Conservation (phyloP, 805 yeast genomes). For the Saccharomycopsis schoenii region DNA sequence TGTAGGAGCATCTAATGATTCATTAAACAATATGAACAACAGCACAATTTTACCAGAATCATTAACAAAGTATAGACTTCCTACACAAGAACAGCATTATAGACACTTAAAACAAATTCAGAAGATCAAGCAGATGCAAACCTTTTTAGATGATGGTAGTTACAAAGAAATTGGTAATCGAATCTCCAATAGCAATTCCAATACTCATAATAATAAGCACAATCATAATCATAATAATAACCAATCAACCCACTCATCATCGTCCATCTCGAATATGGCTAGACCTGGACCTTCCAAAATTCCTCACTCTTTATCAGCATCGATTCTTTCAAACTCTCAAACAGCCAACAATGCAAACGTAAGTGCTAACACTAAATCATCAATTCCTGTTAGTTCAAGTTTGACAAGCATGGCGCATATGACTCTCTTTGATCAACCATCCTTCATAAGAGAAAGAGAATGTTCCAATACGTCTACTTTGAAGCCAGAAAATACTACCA, state of each 20-base stretch:
- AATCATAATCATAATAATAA: no score
- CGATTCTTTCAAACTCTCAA: background rate
- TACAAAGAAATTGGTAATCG: background rate
- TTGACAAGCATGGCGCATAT: slow-evolving; percentile 1
- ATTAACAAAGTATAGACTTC: background rate
- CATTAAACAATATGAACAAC: background rate
- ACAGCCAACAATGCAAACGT: background rate
- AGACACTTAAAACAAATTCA: slow-evolving; percentile 15
- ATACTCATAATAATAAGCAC: no score
- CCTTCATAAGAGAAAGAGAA: slow-evolving; percentile 4
- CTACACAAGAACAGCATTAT: slow-evolving; percentile 10
- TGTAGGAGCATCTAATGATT: background rate
- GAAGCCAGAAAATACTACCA: slow-evolving; percentile 4
- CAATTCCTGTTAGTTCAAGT: background rate
- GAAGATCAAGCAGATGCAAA: slow-evolving; percentile 14
- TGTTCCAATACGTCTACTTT: slow-evolving; percentile 16
- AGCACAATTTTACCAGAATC: background rate
- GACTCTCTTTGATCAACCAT: slow-evolving; percentile 1
- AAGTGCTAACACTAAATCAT: background rate
- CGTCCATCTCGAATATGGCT: background rate
- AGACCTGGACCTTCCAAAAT: background rate
- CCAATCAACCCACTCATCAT: background rate
- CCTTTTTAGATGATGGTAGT: background rate
- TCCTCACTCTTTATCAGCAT: slow-evolving; percentile 12
- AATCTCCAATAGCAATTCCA: background rate